These are phyloP conservation scores for Coniochaeta hoffmannii DNA, from an alignment of 2,329 filamentous ascomycete species.

Conservation along the genomic window DNA sequence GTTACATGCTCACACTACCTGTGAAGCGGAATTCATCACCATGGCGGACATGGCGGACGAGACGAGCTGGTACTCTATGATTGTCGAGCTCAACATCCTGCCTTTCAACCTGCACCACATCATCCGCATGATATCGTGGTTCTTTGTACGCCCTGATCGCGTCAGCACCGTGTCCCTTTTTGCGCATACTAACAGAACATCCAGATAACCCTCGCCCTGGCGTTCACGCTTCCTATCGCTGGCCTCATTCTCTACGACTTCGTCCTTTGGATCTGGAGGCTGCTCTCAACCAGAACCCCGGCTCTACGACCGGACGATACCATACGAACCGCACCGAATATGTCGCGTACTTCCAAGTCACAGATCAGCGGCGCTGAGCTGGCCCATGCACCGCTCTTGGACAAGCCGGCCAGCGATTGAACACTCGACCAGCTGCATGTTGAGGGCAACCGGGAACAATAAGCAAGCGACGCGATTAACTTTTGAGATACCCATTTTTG, in stretches of 20 bases:
- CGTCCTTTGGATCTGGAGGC: constrained; percentile 44
- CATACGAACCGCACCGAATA: constrained; percentile 6
- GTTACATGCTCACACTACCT: neutral
- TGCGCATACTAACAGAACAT: constrained; percentile 1
- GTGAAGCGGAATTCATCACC: neutral
- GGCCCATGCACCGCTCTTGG: neutral
- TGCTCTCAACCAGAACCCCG: constrained; percentile 18
- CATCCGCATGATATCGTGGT: constrained; percentile 16
- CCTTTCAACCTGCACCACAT: constrained; percentile 12
- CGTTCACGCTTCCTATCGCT: constrained; percentile 38
- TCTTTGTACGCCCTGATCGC: constrained; percentile 16
- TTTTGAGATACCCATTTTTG: neutral
- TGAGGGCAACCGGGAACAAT: neutral
- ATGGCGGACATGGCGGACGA: constrained; percentile 6
- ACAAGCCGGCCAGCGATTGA: neutral
- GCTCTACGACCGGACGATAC: neutral
- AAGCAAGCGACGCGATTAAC: too few species aligned
- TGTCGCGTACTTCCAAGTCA: neutral
- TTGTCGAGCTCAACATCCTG: constrained; percentile 12
- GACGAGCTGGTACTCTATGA: constrained; percentile 11
- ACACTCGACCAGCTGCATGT: neutral
- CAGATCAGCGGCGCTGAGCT: neutral
- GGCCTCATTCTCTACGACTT: constrained; percentile 44
- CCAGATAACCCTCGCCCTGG: constrained; percentile 36
- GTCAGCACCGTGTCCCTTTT: neutral